These are phyloP conservation scores for Xerocomus spinulosus DNA, from an alignment of 768 basidiomycete genomes.

Conservation along the genomic window DNA sequence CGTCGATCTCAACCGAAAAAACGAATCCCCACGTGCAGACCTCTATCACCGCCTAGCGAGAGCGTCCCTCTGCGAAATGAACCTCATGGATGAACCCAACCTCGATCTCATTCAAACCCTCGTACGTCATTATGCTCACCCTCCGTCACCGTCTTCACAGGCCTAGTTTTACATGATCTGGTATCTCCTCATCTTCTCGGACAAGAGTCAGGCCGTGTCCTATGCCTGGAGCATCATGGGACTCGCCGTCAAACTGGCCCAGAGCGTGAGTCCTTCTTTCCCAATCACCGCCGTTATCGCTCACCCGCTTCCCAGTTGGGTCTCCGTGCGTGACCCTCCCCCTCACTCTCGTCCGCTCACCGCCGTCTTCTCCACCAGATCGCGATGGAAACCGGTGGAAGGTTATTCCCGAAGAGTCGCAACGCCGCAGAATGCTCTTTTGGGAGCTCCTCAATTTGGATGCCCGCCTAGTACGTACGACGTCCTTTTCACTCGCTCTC, in stretches of 20 bases:
- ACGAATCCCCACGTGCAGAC: slow-evolving; percentile 55
- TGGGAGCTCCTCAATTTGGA: slow-evolving; percentile 75
- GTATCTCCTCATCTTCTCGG: slow-evolving; percentile 70
- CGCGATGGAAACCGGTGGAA: slow-evolving; percentile 61
- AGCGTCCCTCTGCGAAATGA: slow-evolving; percentile 66
- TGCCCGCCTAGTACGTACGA: slow-evolving; percentile 52
- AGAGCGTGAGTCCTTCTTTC: slow-evolving; percentile 49
- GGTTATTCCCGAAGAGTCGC: slow-evolving; percentile 67
- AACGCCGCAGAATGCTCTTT: slow-evolving; percentile 63
- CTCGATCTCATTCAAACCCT: slow-evolving; percentile 67
- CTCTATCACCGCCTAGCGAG: slow-evolving; percentile 63
- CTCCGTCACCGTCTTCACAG: slow-evolving; percentile 29
- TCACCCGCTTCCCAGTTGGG: slow-evolving; percentile 49
- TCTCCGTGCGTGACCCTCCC: slow-evolving; percentile 47
- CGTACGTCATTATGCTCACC: slow-evolving; percentile 34
- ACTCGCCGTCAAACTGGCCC: slow-evolving; percentile 66
- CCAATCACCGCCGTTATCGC: not conserved
- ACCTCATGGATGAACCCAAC: slow-evolving; percentile 70
- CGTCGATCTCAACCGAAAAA: slow-evolving; percentile 55
- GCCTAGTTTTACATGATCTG: slow-evolving; percentile 67
- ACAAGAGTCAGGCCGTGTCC: slow-evolving; percentile 66
- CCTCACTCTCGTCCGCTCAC: slow-evolving; percentile 16
- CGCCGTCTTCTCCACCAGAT: slow-evolving; percentile 42
- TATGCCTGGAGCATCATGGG: slow-evolving; percentile 78
- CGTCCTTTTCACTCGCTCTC: slow-evolving; percentile 11